Conservation (phyloP, 2,329 filamentous ascomycete genomes). For the Venturia nashicola region DNA sequence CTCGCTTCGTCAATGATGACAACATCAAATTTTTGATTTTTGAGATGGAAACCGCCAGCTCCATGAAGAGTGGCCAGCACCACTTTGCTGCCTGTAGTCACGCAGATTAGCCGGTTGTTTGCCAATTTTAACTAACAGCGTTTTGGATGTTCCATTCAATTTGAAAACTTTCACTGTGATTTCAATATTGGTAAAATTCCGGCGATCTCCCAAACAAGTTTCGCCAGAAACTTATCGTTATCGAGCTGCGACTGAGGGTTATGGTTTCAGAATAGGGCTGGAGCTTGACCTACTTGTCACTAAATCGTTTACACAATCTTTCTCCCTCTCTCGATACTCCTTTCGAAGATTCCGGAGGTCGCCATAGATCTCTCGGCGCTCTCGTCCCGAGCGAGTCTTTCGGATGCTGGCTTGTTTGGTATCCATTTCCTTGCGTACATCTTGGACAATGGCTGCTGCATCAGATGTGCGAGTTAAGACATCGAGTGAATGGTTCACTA, state of each 20-base stretch:
- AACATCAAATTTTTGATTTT: conserved; percentile 73
- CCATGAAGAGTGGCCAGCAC: conserved; percentile 89
- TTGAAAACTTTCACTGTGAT: neutral
- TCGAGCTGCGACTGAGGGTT: neutral
- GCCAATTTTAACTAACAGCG: too few species aligned
- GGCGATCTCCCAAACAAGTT: too few species aligned
- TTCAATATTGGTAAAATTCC: neutral
- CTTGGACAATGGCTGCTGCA: conserved; percentile 76
- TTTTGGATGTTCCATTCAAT: neutral
- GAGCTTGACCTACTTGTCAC: conserved; percentile 39
- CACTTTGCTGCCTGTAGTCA: conserved; percentile 62
- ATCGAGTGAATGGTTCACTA: conserved; percentile 82
- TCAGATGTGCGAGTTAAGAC: conserved; percentile 84
- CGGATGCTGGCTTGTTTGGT: conserved; percentile 77
- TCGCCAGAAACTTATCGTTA: neutral
- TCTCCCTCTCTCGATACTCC: conserved; percentile 79
- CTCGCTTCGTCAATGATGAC: conserved; percentile 94
- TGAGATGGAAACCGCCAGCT: conserved; percentile 72
- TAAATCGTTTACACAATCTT: conserved; percentile 64
- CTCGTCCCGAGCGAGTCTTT: conserved; percentile 71
- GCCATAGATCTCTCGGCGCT: conserved; percentile 68
- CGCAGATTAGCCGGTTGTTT: conserved; percentile 13
- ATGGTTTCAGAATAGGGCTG: neutral
- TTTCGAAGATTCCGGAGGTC: conserved; percentile 77
- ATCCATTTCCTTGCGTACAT: conserved; percentile 88